Evolutionary conservation across 2,329 filamentous ascomycete genomes (phyloP).

Genomic region (Alternaria incomplexa): DNA sequence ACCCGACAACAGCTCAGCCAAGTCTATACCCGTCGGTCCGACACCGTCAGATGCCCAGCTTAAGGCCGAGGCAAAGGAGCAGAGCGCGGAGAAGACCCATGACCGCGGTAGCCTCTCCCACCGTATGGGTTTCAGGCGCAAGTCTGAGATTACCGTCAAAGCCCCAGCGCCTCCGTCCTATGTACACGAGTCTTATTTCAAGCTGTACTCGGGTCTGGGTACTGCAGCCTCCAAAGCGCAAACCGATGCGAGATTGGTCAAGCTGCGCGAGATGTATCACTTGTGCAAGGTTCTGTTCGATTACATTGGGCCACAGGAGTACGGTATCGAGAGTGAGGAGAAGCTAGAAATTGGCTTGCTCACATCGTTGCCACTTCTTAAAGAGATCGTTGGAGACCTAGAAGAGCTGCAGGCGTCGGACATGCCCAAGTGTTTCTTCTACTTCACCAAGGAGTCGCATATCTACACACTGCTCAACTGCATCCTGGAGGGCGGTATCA

Average conservation of each 20-base stretch:
- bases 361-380: conserved; percentile 89
- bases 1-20: conserved; percentile 31
- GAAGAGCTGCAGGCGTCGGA: conserved; percentile 97
- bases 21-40: conserved; percentile 29
- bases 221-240: conserved; percentile 69
- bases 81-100: conserved; percentile 48
- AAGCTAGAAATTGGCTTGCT: conserved; percentile 98
- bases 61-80: conserved; percentile 39
- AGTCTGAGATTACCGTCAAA: conserved; percentile 51
- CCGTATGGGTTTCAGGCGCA: conserved; percentile 60
- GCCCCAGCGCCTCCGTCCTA: conserved; percentile 36
- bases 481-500: conserved; percentile 94
- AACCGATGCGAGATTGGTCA: conserved; percentile 82
- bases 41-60: conserved; percentile 43
- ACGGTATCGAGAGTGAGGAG: conserved; percentile 92
- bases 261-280: conserved; percentile 90
- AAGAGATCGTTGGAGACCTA: conserved; percentile 95
- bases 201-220: conserved; percentile 79
- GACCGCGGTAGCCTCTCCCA: conserved; percentile 51
- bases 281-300: conserved; percentile 95
- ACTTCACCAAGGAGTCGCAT: conserved; percentile 99
- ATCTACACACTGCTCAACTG: conserved; percentile 98
- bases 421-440: conserved; percentile 94
- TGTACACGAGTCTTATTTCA: conserved; percentile 76
- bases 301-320: conserved; percentile 98